Conservation (phyloP, 768 basidiomycete genomes). For the Boletellus ananiceps region DNA sequence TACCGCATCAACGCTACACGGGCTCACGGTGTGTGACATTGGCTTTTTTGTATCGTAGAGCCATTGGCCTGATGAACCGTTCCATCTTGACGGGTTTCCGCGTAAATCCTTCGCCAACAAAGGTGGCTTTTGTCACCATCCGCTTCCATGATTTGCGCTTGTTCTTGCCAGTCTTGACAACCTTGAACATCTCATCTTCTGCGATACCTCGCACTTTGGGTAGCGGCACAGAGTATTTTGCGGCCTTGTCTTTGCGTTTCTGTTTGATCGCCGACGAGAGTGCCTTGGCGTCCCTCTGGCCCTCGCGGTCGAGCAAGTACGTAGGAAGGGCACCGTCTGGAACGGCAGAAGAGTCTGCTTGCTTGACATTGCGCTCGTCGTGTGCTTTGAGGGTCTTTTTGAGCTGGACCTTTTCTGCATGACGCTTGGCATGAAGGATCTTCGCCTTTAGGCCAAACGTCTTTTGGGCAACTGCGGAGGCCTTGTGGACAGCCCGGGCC, state of each 20-base stretch:
- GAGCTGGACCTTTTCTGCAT: conserved; percentile 96
- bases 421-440: conserved; percentile 93
- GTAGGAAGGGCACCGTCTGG: conserved; percentile 92
- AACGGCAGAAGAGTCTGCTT: conserved; percentile 75
- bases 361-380: conserved; percentile 97
- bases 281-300: conserved; percentile 97
- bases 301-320: conserved; percentile 94
- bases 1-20: neutral
- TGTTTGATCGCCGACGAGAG: conserved; percentile 96
- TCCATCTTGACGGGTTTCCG: conserved; percentile 99
- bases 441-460: conserved; percentile 97
- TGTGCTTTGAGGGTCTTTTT: conserved; percentile 99
- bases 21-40: conserved; percentile 97
- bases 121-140: conserved; percentile 99
- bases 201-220: conserved; percentile 98
- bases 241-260: conserved; percentile 97
- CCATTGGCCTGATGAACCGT: conserved; percentile 96
- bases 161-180: conserved; percentile 94
- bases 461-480: conserved; percentile 86
- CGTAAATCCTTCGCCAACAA: conserved; percentile 97
- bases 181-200: conserved; percentile 99
- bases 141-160: conserved; percentile 98
- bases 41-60: conserved; percentile 94
- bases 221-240: conserved; percentile 93
- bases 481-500: conserved; percentile 69